Evolutionary conservation across 2,329 filamentous ascomycete genomes (phyloP).

Genomic region (Escovopsis sp.): DNA sequence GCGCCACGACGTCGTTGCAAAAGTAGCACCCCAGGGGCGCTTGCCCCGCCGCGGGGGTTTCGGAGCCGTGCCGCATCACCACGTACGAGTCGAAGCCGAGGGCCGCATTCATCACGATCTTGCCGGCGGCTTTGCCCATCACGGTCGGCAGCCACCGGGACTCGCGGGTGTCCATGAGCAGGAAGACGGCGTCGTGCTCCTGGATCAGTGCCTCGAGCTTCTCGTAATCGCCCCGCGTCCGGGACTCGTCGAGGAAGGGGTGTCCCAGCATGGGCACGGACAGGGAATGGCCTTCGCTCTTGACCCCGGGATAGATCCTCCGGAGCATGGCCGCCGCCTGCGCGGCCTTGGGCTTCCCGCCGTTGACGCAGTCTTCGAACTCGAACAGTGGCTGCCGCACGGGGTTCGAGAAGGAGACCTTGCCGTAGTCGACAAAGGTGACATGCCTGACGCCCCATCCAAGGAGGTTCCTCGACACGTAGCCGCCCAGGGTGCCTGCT

Average conservation of each 20-base stretch:
- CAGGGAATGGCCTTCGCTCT: conserved; percentile 64
- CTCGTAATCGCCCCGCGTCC: conserved; percentile 59
- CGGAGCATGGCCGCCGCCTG: conserved; percentile 66
- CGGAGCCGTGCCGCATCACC: conserved; percentile 85
- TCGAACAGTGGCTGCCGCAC: conserved; percentile 87
- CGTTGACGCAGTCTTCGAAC: conserved; percentile 76
- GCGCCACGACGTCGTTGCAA: conserved; percentile 94
- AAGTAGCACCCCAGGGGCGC: conserved; percentile 87
- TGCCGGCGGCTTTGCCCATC: conserved; percentile 83
- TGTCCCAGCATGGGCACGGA: conserved; percentile 94
- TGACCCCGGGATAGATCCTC: conserved; percentile 82
- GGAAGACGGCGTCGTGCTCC: conserved; percentile 79
- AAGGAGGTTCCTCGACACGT: conserved; percentile 82
- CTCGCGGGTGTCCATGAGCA: conserved; percentile 95
- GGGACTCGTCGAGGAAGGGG: conserved; percentile 58
- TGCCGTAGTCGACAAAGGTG: conserved; percentile 88
- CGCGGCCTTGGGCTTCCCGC: conserved; percentile 70
- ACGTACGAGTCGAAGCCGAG: conserved; percentile 94
- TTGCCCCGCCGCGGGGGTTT: conserved; percentile 38
- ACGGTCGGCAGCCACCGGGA: conserved; percentile 91
- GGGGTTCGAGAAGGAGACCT: conserved; percentile 90
- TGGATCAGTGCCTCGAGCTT: conserved; percentile 61
- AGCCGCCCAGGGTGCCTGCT: conserved; percentile 84
- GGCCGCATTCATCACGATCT: conserved; percentile 94
- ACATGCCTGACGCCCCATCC: conserved; percentile 94